A percentile compares a stretch with the other conserved stretches of the same genome.
Conservation (phyloP, 2,329 filamentous ascomycete genomes). For the Colletotrichum caudatum region DNA sequence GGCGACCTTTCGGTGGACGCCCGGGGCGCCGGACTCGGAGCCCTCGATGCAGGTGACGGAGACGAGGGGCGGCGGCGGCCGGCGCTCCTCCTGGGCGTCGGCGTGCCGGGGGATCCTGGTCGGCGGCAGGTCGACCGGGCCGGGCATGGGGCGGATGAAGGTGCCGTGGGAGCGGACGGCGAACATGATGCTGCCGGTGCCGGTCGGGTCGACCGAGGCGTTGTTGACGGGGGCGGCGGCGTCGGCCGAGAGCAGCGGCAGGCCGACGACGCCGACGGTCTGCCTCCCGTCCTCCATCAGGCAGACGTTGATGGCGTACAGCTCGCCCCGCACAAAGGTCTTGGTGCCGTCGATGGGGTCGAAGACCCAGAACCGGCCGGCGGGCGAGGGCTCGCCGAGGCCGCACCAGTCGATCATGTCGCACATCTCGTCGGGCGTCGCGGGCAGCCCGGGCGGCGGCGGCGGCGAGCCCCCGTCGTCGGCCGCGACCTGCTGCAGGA, state of each 20-base stretch:
- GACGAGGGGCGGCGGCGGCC: slow-evolving; percentile 50
- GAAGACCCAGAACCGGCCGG: slow-evolving; percentile 67
- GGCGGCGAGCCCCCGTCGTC: slow-evolving; percentile 47
- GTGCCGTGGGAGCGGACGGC: slow-evolving; percentile 63
- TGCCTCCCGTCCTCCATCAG: slow-evolving; percentile 64
- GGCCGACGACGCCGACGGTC: slow-evolving; percentile 61
- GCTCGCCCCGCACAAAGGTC: slow-evolving; percentile 65
- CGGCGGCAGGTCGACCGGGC: slow-evolving; percentile 42
- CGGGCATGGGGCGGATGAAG: slow-evolving; percentile 57
- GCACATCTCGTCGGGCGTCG: slow-evolving; percentile 60
- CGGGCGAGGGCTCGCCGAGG: slow-evolving; percentile 49
- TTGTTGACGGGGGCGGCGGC: slow-evolving; percentile 57
- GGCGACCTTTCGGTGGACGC: slow-evolving; percentile 60
- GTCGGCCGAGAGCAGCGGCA: slow-evolving; percentile 59
- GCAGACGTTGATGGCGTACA: slow-evolving; percentile 69
- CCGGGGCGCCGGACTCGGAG: slow-evolving; percentile 61
- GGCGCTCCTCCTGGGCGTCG: slow-evolving; percentile 40
- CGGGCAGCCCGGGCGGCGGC: slow-evolving; percentile 51
- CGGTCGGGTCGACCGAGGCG: slow-evolving; percentile 56
- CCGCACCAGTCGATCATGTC: slow-evolving; percentile 66
- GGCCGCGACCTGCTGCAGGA: slow-evolving; percentile 53
- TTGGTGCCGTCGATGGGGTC: slow-evolving; percentile 72
- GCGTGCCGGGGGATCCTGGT: slow-evolving; percentile 50
- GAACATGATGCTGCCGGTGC: slow-evolving; percentile 63
- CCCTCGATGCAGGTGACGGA: slow-evolving; percentile 62